Percentiles rank a stretch among this genome's conserved stretches.
Evolutionary conservation across 106 monocot species (phyloP).

Genomic region (Xerophyta viscosa): DNA sequence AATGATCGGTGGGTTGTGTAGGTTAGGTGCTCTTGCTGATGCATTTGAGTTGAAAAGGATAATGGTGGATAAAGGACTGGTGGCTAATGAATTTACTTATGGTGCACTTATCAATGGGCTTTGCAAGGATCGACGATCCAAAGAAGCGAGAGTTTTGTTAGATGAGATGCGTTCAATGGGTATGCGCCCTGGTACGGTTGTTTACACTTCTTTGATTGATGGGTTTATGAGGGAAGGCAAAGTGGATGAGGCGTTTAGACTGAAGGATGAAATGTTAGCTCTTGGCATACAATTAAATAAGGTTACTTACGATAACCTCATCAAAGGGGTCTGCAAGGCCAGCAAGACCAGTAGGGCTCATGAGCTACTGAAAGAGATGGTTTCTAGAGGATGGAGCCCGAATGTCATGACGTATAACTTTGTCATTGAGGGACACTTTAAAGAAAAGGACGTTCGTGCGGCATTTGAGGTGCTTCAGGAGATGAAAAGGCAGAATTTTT

Average conservation of each 20-base stretch:
- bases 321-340: slow-evolving; percentile 52
- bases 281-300: slow-evolving; percentile 38
- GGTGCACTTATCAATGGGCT: slow-evolving; percentile 41
- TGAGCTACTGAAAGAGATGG: slow-evolving; percentile 58
- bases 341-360: slow-evolving; percentile 45
- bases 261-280: slow-evolving; percentile 53
- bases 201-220: slow-evolving; percentile 65
- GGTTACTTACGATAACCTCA: slow-evolving; percentile 53
- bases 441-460: slow-evolving; percentile 9
- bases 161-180: slow-evolving; percentile 44
- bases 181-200: slow-evolving; percentile 31
- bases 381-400: slow-evolving; percentile 27
- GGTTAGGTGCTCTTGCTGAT: slow-evolving; percentile 42
- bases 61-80: slow-evolving; percentile 47
- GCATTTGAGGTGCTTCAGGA: slow-evolving; percentile 45
- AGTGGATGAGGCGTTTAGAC: slow-evolving; percentile 44
- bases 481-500: slow-evolving; percentile 32
- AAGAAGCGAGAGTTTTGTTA: slow-evolving; percentile 40
- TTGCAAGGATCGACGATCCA: slow-evolving; percentile 31
- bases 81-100: slow-evolving; percentile 44
- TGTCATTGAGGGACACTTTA: slow-evolving; percentile 56
- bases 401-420: slow-evolving; percentile 56
- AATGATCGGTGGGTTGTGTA: slow-evolving; percentile 55
- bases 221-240: slow-evolving; percentile 67
- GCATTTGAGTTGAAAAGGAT: slow-evolving; percentile 41